Evolutionary conservation across 306 rosid genomes (phyloP).

Genomic region (Luffa acutangula): DNA sequence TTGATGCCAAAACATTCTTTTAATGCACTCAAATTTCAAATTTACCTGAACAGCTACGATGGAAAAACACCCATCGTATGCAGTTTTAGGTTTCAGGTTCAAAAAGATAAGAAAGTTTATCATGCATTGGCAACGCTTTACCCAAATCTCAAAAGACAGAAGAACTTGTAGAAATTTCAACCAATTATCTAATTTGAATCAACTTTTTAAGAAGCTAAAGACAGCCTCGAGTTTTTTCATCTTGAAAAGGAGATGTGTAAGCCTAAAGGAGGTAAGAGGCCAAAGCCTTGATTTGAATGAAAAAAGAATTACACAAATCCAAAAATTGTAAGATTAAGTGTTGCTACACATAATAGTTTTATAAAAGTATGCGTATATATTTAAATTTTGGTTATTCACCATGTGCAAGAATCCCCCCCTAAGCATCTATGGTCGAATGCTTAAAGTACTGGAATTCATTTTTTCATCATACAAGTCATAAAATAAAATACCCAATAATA

Average conservation of each 20-base stretch:
- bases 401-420: no score
- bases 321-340: neutral
- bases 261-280: neutral
- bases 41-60: neutral
- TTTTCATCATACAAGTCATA: no score
- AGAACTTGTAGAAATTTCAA: neutral
- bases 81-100: neutral
- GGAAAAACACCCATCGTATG: neutral
- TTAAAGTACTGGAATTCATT: no score
- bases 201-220: neutral
- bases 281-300: neutral
- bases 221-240: no score
- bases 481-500: neutral
- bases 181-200: neutral
- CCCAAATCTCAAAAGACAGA: neutral
- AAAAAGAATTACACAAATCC: neutral
- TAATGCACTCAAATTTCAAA: neutral
- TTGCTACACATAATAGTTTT: neutral
- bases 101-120: neutral
- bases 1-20: neutral
- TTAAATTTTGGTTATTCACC: no score
- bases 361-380: no score
- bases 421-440: no score
- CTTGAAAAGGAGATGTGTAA: neutral
- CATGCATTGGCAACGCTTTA: constrained; percentile 4